Evolutionary conservation across 2,329 filamentous ascomycete genomes (phyloP).

Genomic region (Scedosporium aurantiacum): DNA sequence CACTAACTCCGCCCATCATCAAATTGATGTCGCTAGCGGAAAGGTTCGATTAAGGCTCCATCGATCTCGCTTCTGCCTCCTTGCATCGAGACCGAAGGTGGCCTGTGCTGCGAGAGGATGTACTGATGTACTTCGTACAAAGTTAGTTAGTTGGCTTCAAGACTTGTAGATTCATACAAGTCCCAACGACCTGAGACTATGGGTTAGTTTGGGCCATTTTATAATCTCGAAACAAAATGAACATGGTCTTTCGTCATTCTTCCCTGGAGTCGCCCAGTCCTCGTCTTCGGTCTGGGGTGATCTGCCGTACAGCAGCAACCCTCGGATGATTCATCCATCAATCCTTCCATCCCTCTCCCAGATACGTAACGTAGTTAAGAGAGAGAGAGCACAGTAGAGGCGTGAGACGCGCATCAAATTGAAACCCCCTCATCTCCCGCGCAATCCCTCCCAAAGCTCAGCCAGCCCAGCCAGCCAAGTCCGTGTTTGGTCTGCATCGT

Average conservation of each 20-base stretch:
- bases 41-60: too few relatives aligned
- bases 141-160: too few relatives aligned
- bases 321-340: neutral
- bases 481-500: neutral
- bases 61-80: too few relatives aligned
- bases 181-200: neutral
- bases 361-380: too few relatives aligned
- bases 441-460: neutral
- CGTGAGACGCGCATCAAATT: neutral
- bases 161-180: too few relatives aligned
- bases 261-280: neutral
- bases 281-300: neutral
- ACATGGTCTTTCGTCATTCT: neutral
- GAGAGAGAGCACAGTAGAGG: too few relatives aligned
- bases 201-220: neutral
- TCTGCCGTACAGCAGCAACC: neutral
- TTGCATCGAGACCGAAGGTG: too few relatives aligned
- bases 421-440: constrained; percentile 4
- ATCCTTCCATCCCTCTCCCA: too few relatives aligned
- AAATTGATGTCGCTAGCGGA: too few relatives aligned
- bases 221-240: neutral
- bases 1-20: too few relatives aligned
- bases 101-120: too few relatives aligned
- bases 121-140: too few relatives aligned
- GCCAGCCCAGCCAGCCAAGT: neutral